Conservation (phyloP, 805 yeast species). For the Candida cerambycidarum region DNA sequence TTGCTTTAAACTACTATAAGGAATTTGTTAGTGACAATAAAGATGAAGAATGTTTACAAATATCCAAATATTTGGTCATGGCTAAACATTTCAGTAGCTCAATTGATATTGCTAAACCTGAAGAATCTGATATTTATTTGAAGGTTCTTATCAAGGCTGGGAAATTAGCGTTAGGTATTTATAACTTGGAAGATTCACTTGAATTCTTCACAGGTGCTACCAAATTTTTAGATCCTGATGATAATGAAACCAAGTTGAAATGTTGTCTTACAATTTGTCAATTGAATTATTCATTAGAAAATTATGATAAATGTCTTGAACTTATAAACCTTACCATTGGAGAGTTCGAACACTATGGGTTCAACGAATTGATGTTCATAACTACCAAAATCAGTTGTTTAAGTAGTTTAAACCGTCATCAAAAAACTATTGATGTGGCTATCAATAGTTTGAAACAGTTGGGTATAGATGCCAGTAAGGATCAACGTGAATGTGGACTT, state of each 20-base stretch:
- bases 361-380: conserved; percentile 36
- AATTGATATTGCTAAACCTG: conserved; percentile 27
- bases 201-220: conserved; percentile 39
- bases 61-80: conserved; percentile 28
- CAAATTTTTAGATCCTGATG: conserved; percentile 21
- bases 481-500: conserved; percentile 22
- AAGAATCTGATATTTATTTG: conserved; percentile 37
- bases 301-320: conserved; percentile 34
- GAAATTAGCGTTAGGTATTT: conserved; percentile 41
- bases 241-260: conserved; percentile 21
- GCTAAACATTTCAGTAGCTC: conserved; percentile 42
- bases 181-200: conserved; percentile 42
- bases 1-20: conserved; percentile 44
- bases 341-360: conserved; percentile 21
- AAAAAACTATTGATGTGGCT: conserved; percentile 36
- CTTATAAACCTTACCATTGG: conserved; percentile 31
- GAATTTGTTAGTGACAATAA: conserved; percentile 10
- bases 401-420: conserved; percentile 25
- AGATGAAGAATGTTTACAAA: background rate
- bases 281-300: conserved; percentile 25
- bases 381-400: conserved; percentile 39
- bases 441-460: conserved; percentile 32
- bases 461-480: conserved; percentile 33
- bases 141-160: conserved; percentile 46
- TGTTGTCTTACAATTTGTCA: conserved; percentile 33